Conservation (phyloP, 441 rosid genomes). For the Geranium incanum region DNA sequence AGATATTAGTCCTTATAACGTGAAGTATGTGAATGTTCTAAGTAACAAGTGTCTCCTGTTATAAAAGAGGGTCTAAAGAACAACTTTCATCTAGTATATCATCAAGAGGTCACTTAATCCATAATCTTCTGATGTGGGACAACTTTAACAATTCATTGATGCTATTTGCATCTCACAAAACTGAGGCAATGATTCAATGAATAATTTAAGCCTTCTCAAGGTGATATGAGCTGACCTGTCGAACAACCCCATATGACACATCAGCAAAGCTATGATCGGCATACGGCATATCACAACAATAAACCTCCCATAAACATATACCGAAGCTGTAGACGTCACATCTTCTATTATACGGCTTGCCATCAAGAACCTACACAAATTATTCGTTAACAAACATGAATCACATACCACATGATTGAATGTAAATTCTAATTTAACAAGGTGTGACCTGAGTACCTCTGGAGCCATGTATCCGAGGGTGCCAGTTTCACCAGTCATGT, state of each 20-base stretch:
- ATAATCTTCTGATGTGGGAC: too few species aligned
- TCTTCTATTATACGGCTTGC: constrained; percentile 79
- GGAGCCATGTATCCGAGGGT: constrained; percentile 99
- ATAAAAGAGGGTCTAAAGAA: too few species aligned
- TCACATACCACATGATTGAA: neutral
- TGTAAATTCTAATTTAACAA: too few species aligned
- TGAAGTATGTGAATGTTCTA: too few species aligned
- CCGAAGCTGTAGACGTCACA: constrained; percentile 97
- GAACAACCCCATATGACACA: constrained; percentile 88
- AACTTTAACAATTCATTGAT: too few species aligned
- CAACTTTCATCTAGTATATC: too few species aligned
- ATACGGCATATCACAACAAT: constrained; percentile 97
- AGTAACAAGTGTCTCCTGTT: too few species aligned
- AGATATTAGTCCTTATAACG: too few species aligned
- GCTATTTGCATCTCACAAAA: too few species aligned
- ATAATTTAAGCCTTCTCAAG: neutral
- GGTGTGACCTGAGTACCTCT: constrained; percentile 44
- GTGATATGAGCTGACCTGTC: constrained; percentile 47
- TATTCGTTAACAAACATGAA: neutral
- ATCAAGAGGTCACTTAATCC: too few species aligned
- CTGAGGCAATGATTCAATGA: too few species aligned
- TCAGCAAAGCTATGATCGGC: constrained; percentile 88
- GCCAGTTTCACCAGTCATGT: constrained; percentile 98
- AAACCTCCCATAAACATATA: constrained; percentile 59
- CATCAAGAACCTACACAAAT: constrained; percentile 68